A percentile compares a stretch with the other conserved stretches of the same genome.
These are phyloP conservation scores for Stemphylium beticola DNA, from an alignment of 2,329 filamentous ascomycete species.

Conservation along the genomic window DNA sequence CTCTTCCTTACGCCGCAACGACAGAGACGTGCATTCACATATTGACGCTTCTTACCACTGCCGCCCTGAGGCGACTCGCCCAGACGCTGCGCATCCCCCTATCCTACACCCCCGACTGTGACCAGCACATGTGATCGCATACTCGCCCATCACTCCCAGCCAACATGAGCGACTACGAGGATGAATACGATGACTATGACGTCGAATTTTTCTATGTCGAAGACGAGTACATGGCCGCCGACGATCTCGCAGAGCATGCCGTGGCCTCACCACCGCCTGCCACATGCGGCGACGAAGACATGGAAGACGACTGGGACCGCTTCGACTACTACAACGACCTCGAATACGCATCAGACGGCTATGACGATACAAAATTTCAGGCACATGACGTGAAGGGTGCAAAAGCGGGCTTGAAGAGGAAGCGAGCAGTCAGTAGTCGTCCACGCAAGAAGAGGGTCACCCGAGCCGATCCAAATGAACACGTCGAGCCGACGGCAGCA, in stretches of 20 bases:
- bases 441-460: conserved; percentile 37
- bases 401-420: conserved; percentile 40
- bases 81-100: not conserved
- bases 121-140: conserved; percentile 1
- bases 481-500: conserved; percentile 14
- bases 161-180: conserved; percentile 52
- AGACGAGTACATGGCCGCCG: conserved; percentile 52
- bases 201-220: conserved; percentile 57
- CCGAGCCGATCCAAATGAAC: conserved; percentile 1
- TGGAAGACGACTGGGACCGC: conserved; percentile 52
- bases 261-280: conserved; percentile 52
- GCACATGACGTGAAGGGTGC: conserved; percentile 25
- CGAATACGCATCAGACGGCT: conserved; percentile 56
- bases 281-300: conserved; percentile 40
- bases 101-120: not conserved
- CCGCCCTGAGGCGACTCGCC: not conserved
- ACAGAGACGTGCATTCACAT: not conserved
- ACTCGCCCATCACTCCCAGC: conserved; percentile 11
- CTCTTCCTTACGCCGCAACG: not conserved
- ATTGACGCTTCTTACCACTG: not conserved
- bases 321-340: conserved; percentile 58
- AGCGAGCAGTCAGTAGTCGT: conserved; percentile 24
- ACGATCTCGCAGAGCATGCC: conserved; percentile 58
- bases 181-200: conserved; percentile 47
- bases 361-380: conserved; percentile 50